Base-by-base conservation (phyloP, 2,329 filamentous ascomycete species). In the Ramichloridium luteum region DNA sequence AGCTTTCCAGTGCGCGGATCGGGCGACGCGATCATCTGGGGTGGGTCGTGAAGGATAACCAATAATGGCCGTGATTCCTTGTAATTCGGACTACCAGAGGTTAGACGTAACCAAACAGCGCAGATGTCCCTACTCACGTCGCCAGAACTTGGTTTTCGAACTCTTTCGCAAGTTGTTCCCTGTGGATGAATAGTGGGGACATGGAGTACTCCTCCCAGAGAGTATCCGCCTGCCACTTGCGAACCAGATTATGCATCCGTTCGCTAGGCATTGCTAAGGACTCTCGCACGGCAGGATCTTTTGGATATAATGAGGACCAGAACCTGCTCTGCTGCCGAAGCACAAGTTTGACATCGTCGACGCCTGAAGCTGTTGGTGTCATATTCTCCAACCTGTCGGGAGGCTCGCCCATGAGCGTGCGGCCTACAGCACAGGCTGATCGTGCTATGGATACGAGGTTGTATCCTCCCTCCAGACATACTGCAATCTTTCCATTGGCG, bases 401-500 rank as follows among this genome's bases (percentile, higher is more conserved):
- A 8, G 88, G 83, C 49, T 98, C 86, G 13, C 90, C 85, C 85
- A 98, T 96, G 27, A 98, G 66, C 1, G 88, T 94, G 37, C 77
- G 76, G 1, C 84, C 90, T 1, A 98, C 90, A 3, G 88, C 84
- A 4, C 94, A 68, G 1, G 90, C 86, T 4, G 90, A 96, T 35
- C 81, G 77, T 0, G 90, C 93, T 36, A 98, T 98, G 1, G 90
- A 90, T 28, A 75, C 67, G 14, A 98, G 72, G 48, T 96, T 96
- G 58, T 98, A 98, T 6, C 90, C 90, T 13, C 90, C 90, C 56
- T 98, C 90, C 2, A 98, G 67, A 51, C 86, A 94, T 6, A 94
- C 88, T 2, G 83, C 81, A 10, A 98, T 70, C 51, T 86, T 93
- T 16, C 90, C 90, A 27, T 77, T 70, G 1, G 90, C 88, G 13